Evolutionary conservation across 495 filamentous ascomycete species (phyloP).

Genomic region (Alectoria sarmentosa): DNA sequence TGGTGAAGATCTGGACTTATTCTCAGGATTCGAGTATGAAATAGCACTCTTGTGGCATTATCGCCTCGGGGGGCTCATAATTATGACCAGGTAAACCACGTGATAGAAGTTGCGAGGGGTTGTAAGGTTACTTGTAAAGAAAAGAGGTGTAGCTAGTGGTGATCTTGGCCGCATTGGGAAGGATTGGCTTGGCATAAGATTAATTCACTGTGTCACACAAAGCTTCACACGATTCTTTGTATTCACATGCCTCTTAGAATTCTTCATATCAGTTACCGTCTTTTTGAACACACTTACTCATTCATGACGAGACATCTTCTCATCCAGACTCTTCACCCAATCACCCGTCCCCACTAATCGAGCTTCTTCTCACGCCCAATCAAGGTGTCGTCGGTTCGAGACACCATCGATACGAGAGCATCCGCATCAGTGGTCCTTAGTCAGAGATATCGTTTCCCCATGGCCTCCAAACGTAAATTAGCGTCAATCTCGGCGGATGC

Average conservation of each 20-base stretch:
- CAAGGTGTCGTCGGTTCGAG: not conserved
- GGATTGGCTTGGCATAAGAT: not conserved
- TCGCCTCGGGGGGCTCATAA: too few relatives aligned
- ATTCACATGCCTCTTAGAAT: not conserved
- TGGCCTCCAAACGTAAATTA: not conserved
- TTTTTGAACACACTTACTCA: not conserved
- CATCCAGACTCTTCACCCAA: not conserved
- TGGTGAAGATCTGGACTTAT: too few relatives aligned
- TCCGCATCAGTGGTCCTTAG: not conserved
- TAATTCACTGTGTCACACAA: not conserved
- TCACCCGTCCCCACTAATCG: not conserved
- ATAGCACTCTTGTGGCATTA: too few relatives aligned
- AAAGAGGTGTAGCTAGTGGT: not conserved
- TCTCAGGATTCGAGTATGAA: too few relatives aligned
- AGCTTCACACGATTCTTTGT: not conserved
- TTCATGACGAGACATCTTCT: not conserved
- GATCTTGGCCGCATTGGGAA: not conserved
- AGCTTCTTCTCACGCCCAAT: not conserved
- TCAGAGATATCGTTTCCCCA: not conserved
- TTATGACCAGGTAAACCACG: too few relatives aligned
- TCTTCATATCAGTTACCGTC: not conserved
- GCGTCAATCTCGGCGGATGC: not conserved
- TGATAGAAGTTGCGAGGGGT: too few relatives aligned
- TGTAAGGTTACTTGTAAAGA: not conserved
- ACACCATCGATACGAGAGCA: not conserved